phyloP scores from a whole-genome alignment of 441 rosid genomes.

The Mallotus japonicus region DNA sequence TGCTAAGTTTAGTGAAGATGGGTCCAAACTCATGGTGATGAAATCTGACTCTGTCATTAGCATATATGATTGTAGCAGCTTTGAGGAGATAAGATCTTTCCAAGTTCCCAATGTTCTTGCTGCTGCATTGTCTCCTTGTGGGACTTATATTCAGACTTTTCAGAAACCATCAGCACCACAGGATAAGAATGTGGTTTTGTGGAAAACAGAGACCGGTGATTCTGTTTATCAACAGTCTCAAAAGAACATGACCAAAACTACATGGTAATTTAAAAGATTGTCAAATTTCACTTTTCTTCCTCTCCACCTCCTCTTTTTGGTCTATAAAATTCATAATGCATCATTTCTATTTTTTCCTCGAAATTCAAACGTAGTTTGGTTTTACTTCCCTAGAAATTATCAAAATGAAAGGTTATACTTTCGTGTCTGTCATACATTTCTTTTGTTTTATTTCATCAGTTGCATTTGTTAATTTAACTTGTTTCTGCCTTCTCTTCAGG shows the following conservation, averaged over 20 bases:
- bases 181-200: conserved; percentile 72
- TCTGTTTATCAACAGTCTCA: conserved; percentile 63
- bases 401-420: neutral
- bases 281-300: neutral
- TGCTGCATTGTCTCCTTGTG: conserved; percentile 65
- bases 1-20: conserved; percentile 67
- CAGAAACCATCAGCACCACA: conserved; percentile 74
- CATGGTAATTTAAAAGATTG: conserved; percentile 49
- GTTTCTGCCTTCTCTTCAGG: conserved; percentile 45
- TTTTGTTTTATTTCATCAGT: neutral
- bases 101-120: conserved; percentile 55
- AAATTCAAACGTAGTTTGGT: neutral
- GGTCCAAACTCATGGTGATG: conserved; percentile 65
- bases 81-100: conserved; percentile 60
- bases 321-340: neutral
- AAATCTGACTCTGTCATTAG: conserved; percentile 50
- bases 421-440: neutral
- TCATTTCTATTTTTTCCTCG: neutral
- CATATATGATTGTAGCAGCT: conserved; percentile 57
- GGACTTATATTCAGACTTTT: conserved; percentile 82
- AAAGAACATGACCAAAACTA: conserved; percentile 70
- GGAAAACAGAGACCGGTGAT: conserved; percentile 65
- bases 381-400: neutral
- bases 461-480: conserved; percentile 13
- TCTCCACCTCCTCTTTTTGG: neutral